phyloP scores from a whole-genome alignment of 345 rosid species.

The Brassica nigra region DNA sequence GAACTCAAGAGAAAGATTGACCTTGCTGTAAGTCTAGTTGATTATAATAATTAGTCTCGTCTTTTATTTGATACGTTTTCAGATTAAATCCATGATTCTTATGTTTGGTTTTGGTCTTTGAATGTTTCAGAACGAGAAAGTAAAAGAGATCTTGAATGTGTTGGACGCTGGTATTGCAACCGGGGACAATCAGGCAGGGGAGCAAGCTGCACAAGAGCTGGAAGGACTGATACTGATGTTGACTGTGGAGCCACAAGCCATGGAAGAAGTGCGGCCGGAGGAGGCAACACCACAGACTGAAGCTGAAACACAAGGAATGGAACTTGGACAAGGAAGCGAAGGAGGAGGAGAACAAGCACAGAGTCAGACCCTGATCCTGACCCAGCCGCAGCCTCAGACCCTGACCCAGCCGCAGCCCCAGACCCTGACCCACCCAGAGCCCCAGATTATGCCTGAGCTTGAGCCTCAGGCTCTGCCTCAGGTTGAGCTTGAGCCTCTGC shows the following conservation, averaged over 20 bases:
- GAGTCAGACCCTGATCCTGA: not conserved
- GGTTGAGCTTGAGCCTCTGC: not conserved
- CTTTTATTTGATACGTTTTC: not conserved
- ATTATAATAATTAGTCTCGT: not conserved
- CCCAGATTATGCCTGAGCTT: not conserved
- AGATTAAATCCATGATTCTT: not conserved
- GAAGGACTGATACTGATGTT: slow-evolving; percentile 62
- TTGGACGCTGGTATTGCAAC: slow-evolving; percentile 54
- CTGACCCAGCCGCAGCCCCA: not conserved
- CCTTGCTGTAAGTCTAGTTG: slow-evolving; percentile 52
- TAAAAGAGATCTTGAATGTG: slow-evolving; percentile 49
- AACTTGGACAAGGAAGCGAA: not conserved
- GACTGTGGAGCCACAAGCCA: slow-evolving; percentile 34
- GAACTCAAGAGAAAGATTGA: slow-evolving; percentile 61
- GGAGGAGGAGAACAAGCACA: not conserved
- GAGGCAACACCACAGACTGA: not conserved
- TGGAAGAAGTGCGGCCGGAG: slow-evolving; percentile 30
- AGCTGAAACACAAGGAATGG: slow-evolving; percentile 33
- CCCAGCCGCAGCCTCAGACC: no score
- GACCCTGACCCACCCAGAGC: not conserved
- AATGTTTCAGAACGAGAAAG: slow-evolving; percentile 59
- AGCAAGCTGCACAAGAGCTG: slow-evolving; percentile 57
- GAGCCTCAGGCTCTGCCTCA: slow-evolving; percentile 10
- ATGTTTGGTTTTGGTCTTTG: slow-evolving; percentile 14
- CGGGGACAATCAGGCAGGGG: slow-evolving; percentile 44